Base-by-base conservation (phyloP, 805 yeast genomes). In the Lipomyces starkeyi region DNA sequence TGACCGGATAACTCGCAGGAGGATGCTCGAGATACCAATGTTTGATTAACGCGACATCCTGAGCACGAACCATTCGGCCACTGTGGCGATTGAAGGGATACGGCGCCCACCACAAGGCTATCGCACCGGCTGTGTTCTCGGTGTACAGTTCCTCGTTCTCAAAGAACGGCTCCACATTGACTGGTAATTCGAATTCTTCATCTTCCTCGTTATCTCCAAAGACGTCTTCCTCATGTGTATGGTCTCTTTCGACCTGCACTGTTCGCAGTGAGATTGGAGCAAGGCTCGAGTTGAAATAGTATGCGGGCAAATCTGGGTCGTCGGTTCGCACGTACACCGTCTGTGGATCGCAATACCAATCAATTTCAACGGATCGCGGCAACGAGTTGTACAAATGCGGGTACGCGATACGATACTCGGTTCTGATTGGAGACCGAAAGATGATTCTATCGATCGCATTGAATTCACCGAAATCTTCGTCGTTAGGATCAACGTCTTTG, bases 401-500 rank as follows among this genome's bases (percentile, higher is more conserved):
- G 71, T 85, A 93, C 0, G 97, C 97, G 20, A 95, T 89, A 69
- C 86, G 85, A 76, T 91, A 91, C 77, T 94, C 99, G 0, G 96
- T 89, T 74, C 91, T 83, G 49, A 92, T 80, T 0, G 91, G 91
- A 17, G 81, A 81, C 68, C 99, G 83, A 79, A 91, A 89, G 27
- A 95, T 92, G 29, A 93, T 87, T 76, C 97, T 82, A 75, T 93
- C 97, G 53, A 94, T 84, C 8, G 97, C 86, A 74, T 93, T 93
- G 80, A 95, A 93, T 77, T 94, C 98, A 64, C 91, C 91, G 78
- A 85, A 90, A 76, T 93, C 98, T 68, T 90, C 94, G 58, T 87
- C 90, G 29, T 85, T 86, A 34, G 84, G 83, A 72, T 87, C 87
- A 52, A 82, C 80, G 62, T 89, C 91, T 68, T 88, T 87, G 79